phyloP scores from a whole-genome alignment of 1,139 yeast genomes.

The Saccharomyces uvarum region DNA sequence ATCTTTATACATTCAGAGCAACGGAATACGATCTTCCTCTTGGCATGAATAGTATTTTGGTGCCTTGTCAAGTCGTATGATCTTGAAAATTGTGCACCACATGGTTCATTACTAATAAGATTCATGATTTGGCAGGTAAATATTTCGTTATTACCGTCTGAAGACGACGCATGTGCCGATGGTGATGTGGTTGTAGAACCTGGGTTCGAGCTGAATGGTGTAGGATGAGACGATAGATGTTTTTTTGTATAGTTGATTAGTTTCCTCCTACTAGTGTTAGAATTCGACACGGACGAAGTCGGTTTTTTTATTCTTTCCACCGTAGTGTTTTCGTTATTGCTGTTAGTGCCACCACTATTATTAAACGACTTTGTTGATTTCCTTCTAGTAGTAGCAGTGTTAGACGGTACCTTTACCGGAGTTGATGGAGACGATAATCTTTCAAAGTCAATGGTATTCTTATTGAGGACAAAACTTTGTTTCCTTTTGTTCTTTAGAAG shows the following conservation, averaged over 20 bases:
- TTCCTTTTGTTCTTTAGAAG: conserved; percentile 18
- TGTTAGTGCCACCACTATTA: conserved; percentile 13
- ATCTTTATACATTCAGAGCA: conserved; percentile 76
- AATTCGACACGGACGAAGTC: background rate
- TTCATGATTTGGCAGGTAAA: conserved; percentile 57
- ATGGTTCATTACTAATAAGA: conserved; percentile 53
- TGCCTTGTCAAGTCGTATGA: conserved; percentile 92
- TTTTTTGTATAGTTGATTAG: background rate
- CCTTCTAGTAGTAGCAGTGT: conserved; percentile 7
- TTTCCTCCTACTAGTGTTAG: background rate
- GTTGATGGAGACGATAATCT: conserved; percentile 8
- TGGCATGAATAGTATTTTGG: conserved; percentile 92
- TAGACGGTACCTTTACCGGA: conserved; percentile 4
- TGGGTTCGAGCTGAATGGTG: background rate
- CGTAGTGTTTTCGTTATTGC: conserved; percentile 19
- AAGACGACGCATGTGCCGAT: background rate
- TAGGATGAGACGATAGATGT: background rate
- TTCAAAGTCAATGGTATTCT: background rate
- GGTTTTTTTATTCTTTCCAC: conserved; percentile 7
- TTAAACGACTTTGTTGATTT: background rate
- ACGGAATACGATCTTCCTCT: conserved; percentile 75
- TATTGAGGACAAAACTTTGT: conserved; percentile 18
- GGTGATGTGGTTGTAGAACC: background rate
- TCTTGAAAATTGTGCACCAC: conserved; percentile 80
- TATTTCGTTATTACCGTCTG: conserved; percentile 30